Evolutionary conservation across 768 basidiomycete genomes (phyloP).

Genomic region (Suillus ampliporus): DNA sequence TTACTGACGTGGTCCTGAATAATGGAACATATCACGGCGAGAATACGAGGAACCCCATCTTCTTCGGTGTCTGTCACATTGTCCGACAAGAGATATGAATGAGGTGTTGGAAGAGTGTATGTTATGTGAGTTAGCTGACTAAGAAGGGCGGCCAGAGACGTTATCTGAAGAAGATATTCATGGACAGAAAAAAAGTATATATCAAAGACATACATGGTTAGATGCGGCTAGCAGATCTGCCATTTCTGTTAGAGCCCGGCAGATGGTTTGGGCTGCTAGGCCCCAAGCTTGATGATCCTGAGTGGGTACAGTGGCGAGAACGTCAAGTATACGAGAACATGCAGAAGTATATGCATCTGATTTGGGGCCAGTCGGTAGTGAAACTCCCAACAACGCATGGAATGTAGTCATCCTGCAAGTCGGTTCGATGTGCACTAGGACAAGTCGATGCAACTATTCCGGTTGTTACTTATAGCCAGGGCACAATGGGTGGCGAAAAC

Average conservation of each 20-base stretch:
- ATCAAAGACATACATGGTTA: slow-evolving; percentile 36
- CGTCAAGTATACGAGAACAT: slow-evolving; percentile 43
- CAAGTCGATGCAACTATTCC: slow-evolving; percentile 58
- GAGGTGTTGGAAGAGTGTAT: slow-evolving; percentile 55
- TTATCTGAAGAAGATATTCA: slow-evolving; percentile 41
- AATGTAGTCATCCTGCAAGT: slow-evolving; percentile 50
- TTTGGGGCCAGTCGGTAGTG: slow-evolving; percentile 31
- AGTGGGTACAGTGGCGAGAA: slow-evolving; percentile 32
- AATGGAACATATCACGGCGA: slow-evolving; percentile 47
- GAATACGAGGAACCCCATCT: slow-evolving; percentile 38
- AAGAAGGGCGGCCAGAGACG: slow-evolving; percentile 54
- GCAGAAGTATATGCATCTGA: slow-evolving; percentile 46
- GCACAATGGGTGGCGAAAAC: slow-evolving; percentile 16
- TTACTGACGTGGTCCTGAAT: slow-evolving; percentile 46
- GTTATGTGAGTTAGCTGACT: slow-evolving; percentile 55
- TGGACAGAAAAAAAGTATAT: slow-evolving; percentile 2
- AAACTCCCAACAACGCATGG: slow-evolving; percentile 53
- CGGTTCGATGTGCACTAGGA: slow-evolving; percentile 60
- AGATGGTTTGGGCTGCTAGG: slow-evolving; percentile 33
- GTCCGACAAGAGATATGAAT: slow-evolving; percentile 41
- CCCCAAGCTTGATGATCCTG: slow-evolving; percentile 26
- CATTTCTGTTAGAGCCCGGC: slow-evolving; percentile 46
- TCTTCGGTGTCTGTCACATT: slow-evolving; percentile 25
- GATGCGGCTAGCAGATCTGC: slow-evolving; percentile 41
- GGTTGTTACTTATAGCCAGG: slow-evolving; percentile 11